A percentile compares a stretch with the other conserved stretches of the same genome.
These are phyloP conservation scores for Selaginella moellendorffii DNA, from an alignment of 75 land plant species.

Conservation along the genomic window DNA sequence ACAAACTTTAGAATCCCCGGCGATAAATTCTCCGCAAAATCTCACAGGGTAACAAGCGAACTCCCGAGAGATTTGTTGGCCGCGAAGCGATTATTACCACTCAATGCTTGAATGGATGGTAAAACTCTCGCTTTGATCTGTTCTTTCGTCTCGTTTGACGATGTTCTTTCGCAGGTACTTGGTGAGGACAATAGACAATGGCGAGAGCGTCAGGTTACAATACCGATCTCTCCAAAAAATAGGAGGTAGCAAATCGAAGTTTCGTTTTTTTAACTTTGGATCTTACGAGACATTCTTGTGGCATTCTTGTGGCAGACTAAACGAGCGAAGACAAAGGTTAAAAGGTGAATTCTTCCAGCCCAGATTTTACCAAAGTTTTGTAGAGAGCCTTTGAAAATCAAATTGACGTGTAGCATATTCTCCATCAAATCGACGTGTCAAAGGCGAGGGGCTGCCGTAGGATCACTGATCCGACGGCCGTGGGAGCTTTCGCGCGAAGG, in stretches of 20 bases:
- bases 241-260: neutral
- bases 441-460: too few relatives aligned
- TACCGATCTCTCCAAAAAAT: slow-evolving; percentile 68
- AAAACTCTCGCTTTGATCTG: neutral
- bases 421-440: too few relatives aligned
- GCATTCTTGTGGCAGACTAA: too few relatives aligned
- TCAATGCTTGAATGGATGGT: slow-evolving; percentile 89
- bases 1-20: neutral
- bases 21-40: neutral
- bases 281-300: neutral
- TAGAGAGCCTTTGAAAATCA: too few relatives aligned
- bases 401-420: too few relatives aligned
- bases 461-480: too few relatives aligned
- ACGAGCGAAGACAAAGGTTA: too few relatives aligned
- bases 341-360: too few relatives aligned
- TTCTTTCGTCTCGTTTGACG: neutral
- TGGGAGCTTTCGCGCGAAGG: too few relatives aligned
- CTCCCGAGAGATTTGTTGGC: slow-evolving; percentile 87
- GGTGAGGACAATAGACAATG: slow-evolving; percentile 84
- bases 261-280: neutral
- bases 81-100: slow-evolving; percentile 79
- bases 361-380: too few relatives aligned
- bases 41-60: slow-evolving; percentile 68
- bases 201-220: slow-evolving; percentile 88
- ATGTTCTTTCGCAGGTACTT: slow-evolving; percentile 43